Conservation (phyloP, 306 rosid genomes). For the Dryas octopetala region DNA sequence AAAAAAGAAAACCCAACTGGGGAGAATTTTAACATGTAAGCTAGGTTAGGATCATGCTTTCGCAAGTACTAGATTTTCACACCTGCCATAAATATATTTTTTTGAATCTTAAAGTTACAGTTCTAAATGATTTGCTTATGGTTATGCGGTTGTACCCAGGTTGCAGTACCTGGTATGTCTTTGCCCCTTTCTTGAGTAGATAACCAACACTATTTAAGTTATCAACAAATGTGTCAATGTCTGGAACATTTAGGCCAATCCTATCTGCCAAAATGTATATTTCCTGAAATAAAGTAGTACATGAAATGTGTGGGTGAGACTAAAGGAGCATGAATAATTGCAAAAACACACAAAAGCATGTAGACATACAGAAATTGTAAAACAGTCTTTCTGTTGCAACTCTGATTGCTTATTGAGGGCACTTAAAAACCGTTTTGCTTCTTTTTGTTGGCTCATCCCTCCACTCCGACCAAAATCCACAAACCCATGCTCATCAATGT, state of each 20-base stretch:
- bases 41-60: not conserved
- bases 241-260: slow-evolving; percentile 78
- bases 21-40: not conserved
- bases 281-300: slow-evolving; percentile 57
- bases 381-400: slow-evolving; percentile 77
- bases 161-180: slow-evolving; percentile 73
- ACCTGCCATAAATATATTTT: too few relatives aligned
- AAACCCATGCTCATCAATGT: slow-evolving; percentile 85
- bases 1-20: too few relatives aligned
- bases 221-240: slow-evolving; percentile 73
- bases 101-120: too few relatives aligned
- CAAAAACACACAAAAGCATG: slow-evolving; percentile 15
- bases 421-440: slow-evolving; percentile 84
- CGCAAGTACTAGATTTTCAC: not conserved
- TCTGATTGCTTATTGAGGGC: slow-evolving; percentile 94
- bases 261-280: slow-evolving; percentile 87
- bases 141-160: not conserved
- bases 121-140: too few relatives aligned
- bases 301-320: slow-evolving; percentile 6
- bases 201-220: slow-evolving; percentile 80
- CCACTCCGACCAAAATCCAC: slow-evolving; percentile 97
- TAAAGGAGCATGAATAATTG: slow-evolving; percentile 11
- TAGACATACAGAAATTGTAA: slow-evolving; percentile 66
- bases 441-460: slow-evolving; percentile 98
- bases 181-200: slow-evolving; percentile 87